phyloP scores from a whole-genome alignment of 352 stramenopile genomes.

The Pythium aphanidermatum region DNA sequence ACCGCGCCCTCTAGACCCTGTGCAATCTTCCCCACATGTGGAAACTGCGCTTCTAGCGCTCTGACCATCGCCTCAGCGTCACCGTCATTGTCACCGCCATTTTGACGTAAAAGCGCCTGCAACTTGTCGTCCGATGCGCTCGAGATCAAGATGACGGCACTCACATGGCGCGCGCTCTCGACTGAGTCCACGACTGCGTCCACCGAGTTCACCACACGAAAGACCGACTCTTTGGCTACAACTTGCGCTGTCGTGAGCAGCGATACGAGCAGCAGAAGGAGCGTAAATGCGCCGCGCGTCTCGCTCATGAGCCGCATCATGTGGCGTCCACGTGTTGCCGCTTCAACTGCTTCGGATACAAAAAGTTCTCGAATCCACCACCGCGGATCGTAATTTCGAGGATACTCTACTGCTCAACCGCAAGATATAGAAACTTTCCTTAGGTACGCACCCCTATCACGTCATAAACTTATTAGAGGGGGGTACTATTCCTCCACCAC shows the following conservation, averaged over 20 bases:
- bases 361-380: too few species aligned
- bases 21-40: constrained; percentile 12
- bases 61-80: constrained; percentile 8
- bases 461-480: too few species aligned
- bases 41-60: constrained; percentile 15
- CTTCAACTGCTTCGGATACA: too few species aligned
- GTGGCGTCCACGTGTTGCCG: too few species aligned
- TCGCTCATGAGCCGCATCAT: too few species aligned
- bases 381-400: too few species aligned
- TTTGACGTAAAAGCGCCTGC: constrained; percentile 1
- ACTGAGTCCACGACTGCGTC: constrained; percentile 13
- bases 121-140: constrained; percentile 8
- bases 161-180: constrained; percentile 11
- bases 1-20: constrained; percentile 11
- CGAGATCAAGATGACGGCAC: constrained; percentile 14
- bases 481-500: too few species aligned
- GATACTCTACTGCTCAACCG: too few species aligned
- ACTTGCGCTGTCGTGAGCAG: background rate
- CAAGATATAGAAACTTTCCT: too few species aligned
- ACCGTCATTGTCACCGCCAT: background rate
- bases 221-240: constrained; percentile 4
- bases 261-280: background rate
- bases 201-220: constrained; percentile 16
- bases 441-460: too few species aligned
- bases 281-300: background rate